These are phyloP conservation scores for Teratosphaeriaceae sp. DNA, from an alignment of 2,329 filamentous ascomycete species.

Conservation along the genomic window DNA sequence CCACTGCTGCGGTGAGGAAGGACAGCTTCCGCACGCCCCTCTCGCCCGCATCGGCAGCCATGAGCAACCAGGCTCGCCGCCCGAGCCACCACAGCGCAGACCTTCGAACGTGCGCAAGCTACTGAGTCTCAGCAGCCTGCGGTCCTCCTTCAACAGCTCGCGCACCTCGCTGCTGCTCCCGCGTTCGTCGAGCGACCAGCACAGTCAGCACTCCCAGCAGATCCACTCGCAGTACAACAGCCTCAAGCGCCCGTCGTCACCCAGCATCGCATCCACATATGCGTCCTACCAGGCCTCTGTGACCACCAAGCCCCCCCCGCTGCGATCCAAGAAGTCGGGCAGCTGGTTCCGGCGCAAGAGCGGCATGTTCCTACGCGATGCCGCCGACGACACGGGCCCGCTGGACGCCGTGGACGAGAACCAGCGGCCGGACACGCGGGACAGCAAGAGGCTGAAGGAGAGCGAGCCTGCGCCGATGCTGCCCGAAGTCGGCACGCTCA, in stretches of 20 bases:
- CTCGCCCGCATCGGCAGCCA: slow-evolving; percentile 15
- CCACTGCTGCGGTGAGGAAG: slow-evolving; percentile 4
- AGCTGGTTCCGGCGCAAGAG: slow-evolving; percentile 33
- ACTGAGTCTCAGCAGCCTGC: slow-evolving; percentile 26
- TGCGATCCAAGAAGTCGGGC: slow-evolving; percentile 23
- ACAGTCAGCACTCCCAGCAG: slow-evolving; percentile 4
- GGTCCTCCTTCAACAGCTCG: slow-evolving; percentile 30
- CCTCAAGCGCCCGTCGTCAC: slow-evolving; percentile 16
- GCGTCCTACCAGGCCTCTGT: slow-evolving; percentile 11
- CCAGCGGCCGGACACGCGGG: slow-evolving; percentile 12
- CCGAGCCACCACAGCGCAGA: slow-evolving; percentile 11
- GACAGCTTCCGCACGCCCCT: slow-evolving; percentile 19
- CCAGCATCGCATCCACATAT: slow-evolving; percentile 17
- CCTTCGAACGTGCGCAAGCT: slow-evolving; percentile 26
- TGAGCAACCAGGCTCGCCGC: slow-evolving; percentile 6
- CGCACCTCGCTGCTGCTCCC: slow-evolving; percentile 25
- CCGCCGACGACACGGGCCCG: slow-evolving; percentile 9
- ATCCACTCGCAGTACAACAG: slow-evolving; percentile 6
- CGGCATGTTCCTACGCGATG: slow-evolving; percentile 24
- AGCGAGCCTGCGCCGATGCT: slow-evolving; percentile 17
- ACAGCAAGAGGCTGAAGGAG: slow-evolving; percentile 21
- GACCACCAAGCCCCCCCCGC: too few species aligned
- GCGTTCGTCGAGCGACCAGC: slow-evolving; percentile 10
- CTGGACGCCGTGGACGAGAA: slow-evolving; percentile 22
- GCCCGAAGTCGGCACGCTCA: slow-evolving; percentile 23